A percentile compares a stretch with the other conserved stretches of the same genome.
Conservation (phyloP, 495 filamentous ascomycete species). For the Talaromyces ruber region DNA sequence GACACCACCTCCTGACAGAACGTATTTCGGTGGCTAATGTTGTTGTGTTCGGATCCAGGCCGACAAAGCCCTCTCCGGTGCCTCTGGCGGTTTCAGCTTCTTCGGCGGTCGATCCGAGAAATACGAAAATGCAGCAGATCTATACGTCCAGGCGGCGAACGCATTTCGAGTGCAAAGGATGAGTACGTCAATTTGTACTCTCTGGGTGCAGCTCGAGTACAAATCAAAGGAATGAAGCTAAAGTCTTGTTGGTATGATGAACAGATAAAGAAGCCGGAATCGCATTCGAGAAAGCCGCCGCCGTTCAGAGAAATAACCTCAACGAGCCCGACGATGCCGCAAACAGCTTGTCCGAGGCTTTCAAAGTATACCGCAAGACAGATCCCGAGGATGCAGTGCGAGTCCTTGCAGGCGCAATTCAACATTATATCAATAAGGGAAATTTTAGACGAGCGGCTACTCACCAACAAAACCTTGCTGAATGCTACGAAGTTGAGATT, state of each 20-base stretch:
- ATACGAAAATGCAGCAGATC: conserved; percentile 71
- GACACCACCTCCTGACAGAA: neutral
- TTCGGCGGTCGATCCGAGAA: conserved; percentile 78
- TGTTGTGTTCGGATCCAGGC: conserved; percentile 41
- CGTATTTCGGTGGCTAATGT: neutral
- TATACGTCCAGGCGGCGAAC: conserved; percentile 76
- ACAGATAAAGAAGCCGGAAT: conserved; percentile 72
- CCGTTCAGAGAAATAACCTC: conserved; percentile 63
- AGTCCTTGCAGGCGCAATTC: conserved; percentile 64
- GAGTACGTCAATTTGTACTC: conserved; percentile 33
- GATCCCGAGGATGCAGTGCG: conserved; percentile 70
- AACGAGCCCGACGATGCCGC: conserved; percentile 87
- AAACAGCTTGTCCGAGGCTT: conserved; percentile 68
- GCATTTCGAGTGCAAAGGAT: conserved; percentile 67
- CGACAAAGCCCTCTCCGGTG: conserved; percentile 63
- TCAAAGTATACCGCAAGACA: conserved; percentile 77
- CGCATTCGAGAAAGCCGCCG: conserved; percentile 70
- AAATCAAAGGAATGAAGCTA: neutral
- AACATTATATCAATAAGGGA: conserved; percentile 71
- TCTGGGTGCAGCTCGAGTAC: neutral
- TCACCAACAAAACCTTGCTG: conserved; percentile 76
- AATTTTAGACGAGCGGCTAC: conserved; percentile 84
- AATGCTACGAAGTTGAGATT: conserved; percentile 72
- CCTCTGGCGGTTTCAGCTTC: conserved; percentile 64
- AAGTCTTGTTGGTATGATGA: neutral